Conservation (phyloP, 2,329 filamentous ascomycete genomes). For the Penicillium sp. region DNA sequence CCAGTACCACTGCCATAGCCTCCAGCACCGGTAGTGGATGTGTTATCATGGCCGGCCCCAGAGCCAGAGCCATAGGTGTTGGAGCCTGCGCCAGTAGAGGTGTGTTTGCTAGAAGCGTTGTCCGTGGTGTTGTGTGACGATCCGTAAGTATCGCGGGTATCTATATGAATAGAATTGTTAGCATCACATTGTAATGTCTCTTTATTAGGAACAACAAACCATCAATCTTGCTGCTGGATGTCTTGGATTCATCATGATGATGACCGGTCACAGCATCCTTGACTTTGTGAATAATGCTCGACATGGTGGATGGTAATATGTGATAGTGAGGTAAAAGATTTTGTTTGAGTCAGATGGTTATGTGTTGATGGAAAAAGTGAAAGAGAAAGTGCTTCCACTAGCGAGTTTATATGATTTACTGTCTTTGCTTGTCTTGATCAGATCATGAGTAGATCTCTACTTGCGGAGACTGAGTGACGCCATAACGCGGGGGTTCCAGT, state of each 20-base stretch:
- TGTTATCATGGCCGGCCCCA: constrained; percentile 1
- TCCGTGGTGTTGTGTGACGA: constrained; percentile 5
- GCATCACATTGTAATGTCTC: not conserved
- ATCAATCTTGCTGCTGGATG: constrained; percentile 1
- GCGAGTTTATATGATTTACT: constrained; percentile 12
- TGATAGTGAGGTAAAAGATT: not conserved
- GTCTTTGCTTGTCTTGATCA: not conserved
- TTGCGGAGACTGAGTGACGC: constrained; percentile 17
- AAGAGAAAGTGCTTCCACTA: not conserved
- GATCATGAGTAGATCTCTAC: not conserved
- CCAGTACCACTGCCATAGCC: not conserved
- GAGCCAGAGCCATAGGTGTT: constrained; percentile 12
- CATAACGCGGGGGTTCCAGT: constrained; percentile 15
- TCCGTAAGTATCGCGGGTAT: constrained; percentile 6
- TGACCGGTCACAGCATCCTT: constrained; percentile 47
- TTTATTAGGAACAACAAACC: constrained; percentile 7
- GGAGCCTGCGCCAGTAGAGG: constrained; percentile 1
- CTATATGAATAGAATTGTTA: constrained; percentile 1
- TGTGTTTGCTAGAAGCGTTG: constrained; percentile 1
- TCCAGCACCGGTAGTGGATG: not conserved
- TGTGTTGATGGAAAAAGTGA: not conserved
- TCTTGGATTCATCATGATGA: constrained; percentile 30
- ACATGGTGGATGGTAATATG: constrained; percentile 41
- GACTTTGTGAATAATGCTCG: constrained; percentile 48
- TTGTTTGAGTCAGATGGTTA: not conserved